A percentile compares a stretch with the other conserved stretches of the same genome.
Evolutionary conservation across 768 basidiomycete genomes (phyloP).

Genomic region (Lyophyllum shimeji): DNA sequence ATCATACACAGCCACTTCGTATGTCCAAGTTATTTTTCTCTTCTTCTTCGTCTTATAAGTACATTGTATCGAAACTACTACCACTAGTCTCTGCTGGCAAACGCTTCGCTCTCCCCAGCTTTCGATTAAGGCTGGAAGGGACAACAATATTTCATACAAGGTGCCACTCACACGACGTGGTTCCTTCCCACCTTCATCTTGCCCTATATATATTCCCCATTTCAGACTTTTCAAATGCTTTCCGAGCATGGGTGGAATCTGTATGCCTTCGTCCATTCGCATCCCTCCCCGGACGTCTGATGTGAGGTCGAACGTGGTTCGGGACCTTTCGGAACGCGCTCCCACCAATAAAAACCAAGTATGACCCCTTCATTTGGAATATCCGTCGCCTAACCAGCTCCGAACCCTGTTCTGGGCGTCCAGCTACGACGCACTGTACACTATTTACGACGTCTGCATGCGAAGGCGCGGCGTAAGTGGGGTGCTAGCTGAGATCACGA

Average conservation of each 20-base stretch:
- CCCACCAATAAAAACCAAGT: background rate
- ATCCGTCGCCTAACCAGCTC: too few species aligned
- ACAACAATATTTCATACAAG: background rate
- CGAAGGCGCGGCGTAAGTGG: background rate
- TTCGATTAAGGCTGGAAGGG: background rate
- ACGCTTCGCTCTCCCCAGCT: background rate
- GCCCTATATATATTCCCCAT: slow-evolving; percentile 1
- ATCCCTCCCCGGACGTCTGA: background rate
- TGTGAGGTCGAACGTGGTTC: background rate
- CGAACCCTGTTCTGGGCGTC: too few species aligned
- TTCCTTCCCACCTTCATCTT: slow-evolving; percentile 3
- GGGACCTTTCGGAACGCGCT: background rate
- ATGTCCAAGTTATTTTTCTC: background rate
- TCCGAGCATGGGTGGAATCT: background rate
- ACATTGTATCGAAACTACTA: background rate
- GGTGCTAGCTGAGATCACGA: background rate
- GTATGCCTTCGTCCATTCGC: background rate
- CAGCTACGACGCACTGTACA: too few species aligned
- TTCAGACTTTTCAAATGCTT: background rate
- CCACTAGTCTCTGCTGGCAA: background rate
- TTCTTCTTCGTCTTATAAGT: background rate
- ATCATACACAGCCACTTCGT: slow-evolving; percentile 9
- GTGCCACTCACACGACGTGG: background rate
- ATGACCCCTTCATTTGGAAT: background rate
- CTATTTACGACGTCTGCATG: background rate